These are phyloP conservation scores for Backusella tuberculispora DNA, from an alignment of 192 early-diverging fungal genomes.

Conservation along the genomic window DNA sequence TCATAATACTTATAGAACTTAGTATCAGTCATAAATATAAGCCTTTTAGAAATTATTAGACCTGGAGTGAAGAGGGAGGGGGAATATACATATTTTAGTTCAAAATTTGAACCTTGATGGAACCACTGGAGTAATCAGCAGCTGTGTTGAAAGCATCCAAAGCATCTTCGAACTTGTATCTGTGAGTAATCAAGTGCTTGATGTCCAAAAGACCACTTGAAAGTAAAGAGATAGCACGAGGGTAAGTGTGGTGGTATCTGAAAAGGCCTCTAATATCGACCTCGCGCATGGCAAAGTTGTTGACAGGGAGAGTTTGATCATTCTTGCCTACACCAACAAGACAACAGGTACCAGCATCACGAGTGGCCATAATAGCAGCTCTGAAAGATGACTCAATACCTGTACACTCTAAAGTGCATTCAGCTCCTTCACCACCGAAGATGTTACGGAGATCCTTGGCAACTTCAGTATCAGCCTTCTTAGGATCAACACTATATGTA, in stretches of 20 bases:
- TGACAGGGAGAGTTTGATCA: constrained; percentile 33
- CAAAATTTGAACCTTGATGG: constrained; percentile 36
- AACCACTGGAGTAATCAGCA: constrained; percentile 21
- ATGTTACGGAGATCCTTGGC: constrained; percentile 31
- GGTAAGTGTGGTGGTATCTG: constrained; percentile 41
- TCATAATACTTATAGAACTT: background rate
- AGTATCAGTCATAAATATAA: background rate
- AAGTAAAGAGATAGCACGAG: constrained; percentile 32
- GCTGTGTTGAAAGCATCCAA: constrained; percentile 39
- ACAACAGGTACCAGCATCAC: constrained; percentile 37
- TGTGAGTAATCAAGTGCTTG: constrained; percentile 41
- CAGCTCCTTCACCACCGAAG: constrained; percentile 31
- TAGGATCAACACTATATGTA: constrained; percentile 23
- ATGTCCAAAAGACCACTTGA: constrained; percentile 35
- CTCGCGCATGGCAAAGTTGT: constrained; percentile 38
- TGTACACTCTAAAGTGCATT: constrained; percentile 39
- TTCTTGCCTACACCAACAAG: constrained; percentile 43
- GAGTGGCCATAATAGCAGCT: constrained; percentile 39
- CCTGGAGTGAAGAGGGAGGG: background rate
- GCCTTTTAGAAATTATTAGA: background rate
- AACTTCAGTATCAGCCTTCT: constrained; percentile 18
- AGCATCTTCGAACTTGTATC: constrained; percentile 39
- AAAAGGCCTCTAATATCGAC: constrained; percentile 39
- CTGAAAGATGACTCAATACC: constrained; percentile 41
- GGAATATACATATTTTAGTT: constrained; percentile 26